These are phyloP conservation scores for Gracilaria gracilis DNA, from an alignment of 23 red algal species.

Conservation along the genomic window DNA sequence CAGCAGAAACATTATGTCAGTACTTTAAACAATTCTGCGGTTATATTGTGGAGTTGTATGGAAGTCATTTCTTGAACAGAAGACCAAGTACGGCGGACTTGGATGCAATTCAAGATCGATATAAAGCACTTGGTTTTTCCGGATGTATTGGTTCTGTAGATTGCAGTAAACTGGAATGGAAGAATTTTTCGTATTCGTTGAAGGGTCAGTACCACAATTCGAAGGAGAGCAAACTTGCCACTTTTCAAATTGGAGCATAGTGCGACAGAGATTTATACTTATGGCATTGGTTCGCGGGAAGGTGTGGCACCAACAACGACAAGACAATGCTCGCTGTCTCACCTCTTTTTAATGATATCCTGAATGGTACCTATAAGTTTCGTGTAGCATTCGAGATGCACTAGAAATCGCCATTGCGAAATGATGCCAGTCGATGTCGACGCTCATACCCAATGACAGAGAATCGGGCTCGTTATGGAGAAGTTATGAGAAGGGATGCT, in stretches of 20 bases:
- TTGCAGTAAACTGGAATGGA: conserved; percentile 41
- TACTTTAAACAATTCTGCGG: conserved; percentile 7
- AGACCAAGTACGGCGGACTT: conserved; percentile 11
- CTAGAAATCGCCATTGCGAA: too few species aligned
- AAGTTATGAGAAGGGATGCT: too few species aligned
- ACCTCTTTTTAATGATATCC: conserved; percentile 37
- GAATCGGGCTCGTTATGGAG: too few species aligned
- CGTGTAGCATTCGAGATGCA: too few species aligned
- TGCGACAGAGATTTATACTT: conserved; percentile 51
- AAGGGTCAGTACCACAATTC: conserved; percentile 28
- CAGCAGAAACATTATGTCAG: neutral
- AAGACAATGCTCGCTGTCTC: conserved; percentile 31
- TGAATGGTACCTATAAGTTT: conserved; percentile 45
- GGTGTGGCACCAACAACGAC: conserved; percentile 44
- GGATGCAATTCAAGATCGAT: neutral
- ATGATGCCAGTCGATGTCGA: too few species aligned
- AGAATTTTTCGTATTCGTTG: conserved; percentile 30
- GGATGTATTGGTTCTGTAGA: conserved; percentile 39
- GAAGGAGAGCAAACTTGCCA: conserved; percentile 46
- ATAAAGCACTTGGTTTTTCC: neutral
- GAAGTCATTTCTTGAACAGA: conserved; percentile 27
- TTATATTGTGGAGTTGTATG: conserved; percentile 7
- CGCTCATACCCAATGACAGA: too few species aligned
- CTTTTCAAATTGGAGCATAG: conserved; percentile 29
- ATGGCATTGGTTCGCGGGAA: conserved; percentile 52